These are phyloP conservation scores for Arthrobotrys sinensis DNA, from an alignment of 2,329 filamentous ascomycete genomes.

Conservation along the genomic window DNA sequence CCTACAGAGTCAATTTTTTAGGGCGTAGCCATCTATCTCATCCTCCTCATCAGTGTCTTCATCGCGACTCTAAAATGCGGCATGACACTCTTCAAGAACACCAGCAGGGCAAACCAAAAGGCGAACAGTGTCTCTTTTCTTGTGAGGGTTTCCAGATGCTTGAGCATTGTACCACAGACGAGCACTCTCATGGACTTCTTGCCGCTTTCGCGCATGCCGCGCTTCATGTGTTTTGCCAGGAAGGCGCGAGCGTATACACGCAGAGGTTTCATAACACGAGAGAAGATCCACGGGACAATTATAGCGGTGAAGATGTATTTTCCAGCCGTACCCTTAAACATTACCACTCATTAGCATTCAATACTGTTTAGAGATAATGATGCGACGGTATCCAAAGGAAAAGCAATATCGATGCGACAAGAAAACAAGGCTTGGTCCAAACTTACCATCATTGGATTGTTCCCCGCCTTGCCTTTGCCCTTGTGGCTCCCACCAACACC, in stretches of 20 bases:
- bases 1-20: background rate
- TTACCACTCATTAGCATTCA: slow-evolving; percentile 18
- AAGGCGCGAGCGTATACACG: slow-evolving; percentile 47
- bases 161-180: slow-evolving; percentile 49
- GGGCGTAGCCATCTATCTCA: slow-evolving; percentile 35
- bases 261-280: slow-evolving; percentile 52
- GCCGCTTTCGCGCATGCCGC: slow-evolving; percentile 54
- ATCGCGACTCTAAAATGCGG: slow-evolving; percentile 53
- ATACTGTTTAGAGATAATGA: background rate
- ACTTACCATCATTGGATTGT: slow-evolving; percentile 46
- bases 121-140: slow-evolving; percentile 57
- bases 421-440: background rate
- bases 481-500: slow-evolving; percentile 48
- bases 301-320: slow-evolving; percentile 59
- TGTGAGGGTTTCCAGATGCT: slow-evolving; percentile 50
- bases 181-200: slow-evolving; percentile 52
- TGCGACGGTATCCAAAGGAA: slow-evolving; percentile 3
- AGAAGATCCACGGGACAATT: slow-evolving; percentile 58
- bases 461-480: slow-evolving; percentile 48
- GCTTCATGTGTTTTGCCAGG: slow-evolving; percentile 57
- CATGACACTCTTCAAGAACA: slow-evolving; percentile 57
- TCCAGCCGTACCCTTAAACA: slow-evolving; percentile 45
- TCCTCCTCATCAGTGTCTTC: slow-evolving; percentile 45
- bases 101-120: slow-evolving; percentile 56
- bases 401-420: slow-evolving; percentile 8